phyloP scores from a whole-genome alignment of 116 monocot genomes.

The Zostera marina region DNA sequence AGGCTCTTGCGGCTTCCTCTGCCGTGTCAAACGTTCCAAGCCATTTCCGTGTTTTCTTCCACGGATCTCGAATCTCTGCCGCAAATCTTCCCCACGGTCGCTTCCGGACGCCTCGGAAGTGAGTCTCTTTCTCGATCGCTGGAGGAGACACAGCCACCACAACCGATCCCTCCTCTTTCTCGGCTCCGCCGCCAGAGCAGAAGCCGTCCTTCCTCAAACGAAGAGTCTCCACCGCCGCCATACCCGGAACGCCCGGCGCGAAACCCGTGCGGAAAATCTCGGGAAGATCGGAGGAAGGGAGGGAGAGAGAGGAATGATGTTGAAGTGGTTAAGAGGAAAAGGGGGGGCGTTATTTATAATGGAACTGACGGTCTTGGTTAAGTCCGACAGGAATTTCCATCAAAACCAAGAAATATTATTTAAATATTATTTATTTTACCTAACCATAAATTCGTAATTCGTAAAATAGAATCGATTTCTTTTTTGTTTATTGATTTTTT shows the following conservation, averaged over 20 bases:
- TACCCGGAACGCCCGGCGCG: not conserved
- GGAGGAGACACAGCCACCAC: not conserved
- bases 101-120: slow-evolving; percentile 25
- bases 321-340: not conserved
- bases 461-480: not conserved
- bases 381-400: slow-evolving; percentile 8
- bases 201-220: slow-evolving; percentile 17
- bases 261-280: no score
- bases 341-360: slow-evolving; percentile 5
- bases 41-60: slow-evolving; percentile 53
- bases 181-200: not conserved
- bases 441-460: no score
- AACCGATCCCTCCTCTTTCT: not conserved
- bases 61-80: slow-evolving; percentile 34
- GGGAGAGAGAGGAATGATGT: slow-evolving; percentile 1
- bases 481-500: not conserved
- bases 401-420: not conserved
- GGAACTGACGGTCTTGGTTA: slow-evolving; percentile 7
- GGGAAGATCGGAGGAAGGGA: not conserved
- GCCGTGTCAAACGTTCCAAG: slow-evolving; percentile 86
- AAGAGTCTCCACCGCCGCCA: slow-evolving; percentile 18
- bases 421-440: not conserved
- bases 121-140: slow-evolving; percentile 5
- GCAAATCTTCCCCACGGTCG: slow-evolving; percentile 36
- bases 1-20: slow-evolving; percentile 61